These are phyloP conservation scores for Rhinocladiella mackenziei DNA, from an alignment of 2,329 filamentous ascomycete species.

Conservation along the genomic window DNA sequence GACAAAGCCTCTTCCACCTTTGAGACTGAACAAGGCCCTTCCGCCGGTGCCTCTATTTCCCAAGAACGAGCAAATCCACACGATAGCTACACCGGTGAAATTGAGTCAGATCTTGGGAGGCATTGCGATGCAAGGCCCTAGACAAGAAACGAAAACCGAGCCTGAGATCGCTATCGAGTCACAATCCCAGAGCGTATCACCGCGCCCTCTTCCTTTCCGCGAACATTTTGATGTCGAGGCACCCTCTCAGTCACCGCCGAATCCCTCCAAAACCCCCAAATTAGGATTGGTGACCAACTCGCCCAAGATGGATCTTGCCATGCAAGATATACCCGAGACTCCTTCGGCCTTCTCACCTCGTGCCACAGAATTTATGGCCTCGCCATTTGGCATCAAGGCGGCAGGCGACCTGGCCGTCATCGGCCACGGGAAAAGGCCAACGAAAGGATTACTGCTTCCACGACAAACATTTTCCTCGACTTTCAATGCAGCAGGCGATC, in stretches of 20 bases:
- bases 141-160: constrained; percentile 1
- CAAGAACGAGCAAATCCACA: constrained; percentile 10
- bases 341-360: constrained; percentile 44
- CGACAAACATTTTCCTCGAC: constrained; percentile 9
- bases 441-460: constrained; percentile 11
- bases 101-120: constrained; percentile 12
- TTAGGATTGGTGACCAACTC: constrained; percentile 25
- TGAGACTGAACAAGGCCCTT: constrained; percentile 24
- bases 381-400: constrained; percentile 36
- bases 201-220: constrained; percentile 30
- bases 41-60: constrained; percentile 29
- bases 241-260: constrained; percentile 14
- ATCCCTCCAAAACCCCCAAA: constrained; percentile 29
- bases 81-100: constrained; percentile 14
- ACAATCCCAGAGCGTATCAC: constrained; percentile 17
- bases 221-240: constrained; percentile 19
- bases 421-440: neutral
- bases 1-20: constrained; percentile 2
- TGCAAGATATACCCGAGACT: constrained; percentile 37
- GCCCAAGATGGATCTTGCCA: constrained; percentile 37
- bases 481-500: constrained; percentile 1
- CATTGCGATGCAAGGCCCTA: constrained; percentile 8
- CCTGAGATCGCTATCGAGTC: constrained; percentile 2
- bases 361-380: constrained; percentile 42
- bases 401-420: constrained; percentile 34